Conservation (phyloP, 2,329 filamentous ascomycete species). For the Aureobasidium sp. region DNA sequence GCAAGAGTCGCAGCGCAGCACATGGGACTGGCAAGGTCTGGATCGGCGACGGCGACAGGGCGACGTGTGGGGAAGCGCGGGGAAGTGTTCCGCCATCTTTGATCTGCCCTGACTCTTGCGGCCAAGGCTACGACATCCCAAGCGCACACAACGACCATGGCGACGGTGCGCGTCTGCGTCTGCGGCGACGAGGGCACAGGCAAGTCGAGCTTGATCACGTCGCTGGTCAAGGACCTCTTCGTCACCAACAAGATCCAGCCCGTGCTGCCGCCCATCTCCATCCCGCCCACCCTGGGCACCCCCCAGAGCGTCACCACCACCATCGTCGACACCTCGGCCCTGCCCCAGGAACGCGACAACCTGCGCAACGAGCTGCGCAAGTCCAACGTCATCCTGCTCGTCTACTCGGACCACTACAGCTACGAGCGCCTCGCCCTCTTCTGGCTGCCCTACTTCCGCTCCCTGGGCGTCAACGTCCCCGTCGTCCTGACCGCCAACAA, state of each 20-base stretch:
- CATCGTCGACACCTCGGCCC: constrained; percentile 92
- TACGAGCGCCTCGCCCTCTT: constrained; percentile 95
- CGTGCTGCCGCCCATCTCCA: constrained; percentile 88
- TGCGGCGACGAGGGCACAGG: constrained; percentile 95
- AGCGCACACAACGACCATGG: constrained; percentile 2
- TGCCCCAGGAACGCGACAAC: constrained; percentile 85
- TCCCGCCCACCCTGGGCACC: constrained; percentile 85
- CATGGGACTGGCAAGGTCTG: too few species aligned
- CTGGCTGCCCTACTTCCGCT: constrained; percentile 98
- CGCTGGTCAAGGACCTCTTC: constrained; percentile 94
- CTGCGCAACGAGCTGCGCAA: constrained; percentile 92
- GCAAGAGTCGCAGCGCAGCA: background rate
- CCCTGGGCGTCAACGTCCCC: constrained; percentile 94
- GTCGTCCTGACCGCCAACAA: constrained; percentile 97
- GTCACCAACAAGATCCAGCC: constrained; percentile 92
- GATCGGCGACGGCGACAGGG: background rate
- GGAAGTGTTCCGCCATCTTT: background rate
- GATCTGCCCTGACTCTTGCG: background rate
- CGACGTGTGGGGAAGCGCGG: background rate
- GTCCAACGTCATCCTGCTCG: constrained; percentile 91
- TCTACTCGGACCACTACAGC: constrained; percentile 98
- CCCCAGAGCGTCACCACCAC: constrained; percentile 96
- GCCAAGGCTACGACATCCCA: too few species aligned
- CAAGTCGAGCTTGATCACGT: constrained; percentile 73
- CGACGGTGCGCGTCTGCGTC: constrained; percentile 78